These are phyloP conservation scores for Oryza coarctata DNA, from an alignment of 176 grass and related monocot species.

Conservation along the genomic window DNA sequence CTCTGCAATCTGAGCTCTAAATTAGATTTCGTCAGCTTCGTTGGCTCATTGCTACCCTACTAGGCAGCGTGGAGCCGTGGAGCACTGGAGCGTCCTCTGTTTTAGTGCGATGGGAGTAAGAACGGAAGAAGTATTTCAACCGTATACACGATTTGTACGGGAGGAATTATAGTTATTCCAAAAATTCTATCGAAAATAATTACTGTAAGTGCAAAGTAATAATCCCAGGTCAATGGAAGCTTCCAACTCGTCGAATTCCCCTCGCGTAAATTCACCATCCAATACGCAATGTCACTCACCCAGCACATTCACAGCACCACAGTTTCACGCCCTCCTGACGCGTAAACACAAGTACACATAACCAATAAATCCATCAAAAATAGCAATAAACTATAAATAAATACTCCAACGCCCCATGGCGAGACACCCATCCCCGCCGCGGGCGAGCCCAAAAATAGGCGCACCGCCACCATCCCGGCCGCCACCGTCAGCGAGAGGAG, in stretches of 20 bases:
- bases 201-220: too few species aligned
- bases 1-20: too few species aligned
- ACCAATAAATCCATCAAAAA: background rate
- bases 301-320: background rate
- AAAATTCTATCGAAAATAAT: too few species aligned
- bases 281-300: background rate
- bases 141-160: too few species aligned
- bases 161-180: too few species aligned
- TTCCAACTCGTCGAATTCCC: background rate
- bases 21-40: too few species aligned
- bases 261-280: background rate
- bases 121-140: too few species aligned
- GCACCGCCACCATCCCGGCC: background rate
- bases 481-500: background rate
- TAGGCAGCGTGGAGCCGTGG: too few species aligned
- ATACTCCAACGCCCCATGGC: background rate
- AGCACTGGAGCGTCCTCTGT: too few species aligned
- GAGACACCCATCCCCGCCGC: background rate
- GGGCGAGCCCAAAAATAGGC: constrained; percentile 3
- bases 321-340: background rate
- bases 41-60: too few species aligned
- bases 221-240: background rate
- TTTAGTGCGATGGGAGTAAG: too few species aligned
- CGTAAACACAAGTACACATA: background rate
- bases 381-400: background rate